Evolutionary conservation across 371 early-diverging fungal genomes (phyloP).

Genomic region (Blakeslea trispora): DNA sequence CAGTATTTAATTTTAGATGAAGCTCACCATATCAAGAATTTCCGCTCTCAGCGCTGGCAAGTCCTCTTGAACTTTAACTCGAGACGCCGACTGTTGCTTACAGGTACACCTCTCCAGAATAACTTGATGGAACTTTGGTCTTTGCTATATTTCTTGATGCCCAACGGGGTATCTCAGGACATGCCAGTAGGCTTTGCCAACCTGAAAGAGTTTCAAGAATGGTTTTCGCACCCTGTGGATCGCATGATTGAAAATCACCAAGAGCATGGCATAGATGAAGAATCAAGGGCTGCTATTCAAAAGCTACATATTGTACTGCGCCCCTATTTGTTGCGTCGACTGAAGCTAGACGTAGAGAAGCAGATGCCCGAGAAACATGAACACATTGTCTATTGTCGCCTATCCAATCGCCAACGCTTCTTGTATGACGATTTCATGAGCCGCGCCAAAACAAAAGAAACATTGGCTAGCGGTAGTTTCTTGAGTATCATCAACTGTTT

Average conservation of each 20-base stretch:
- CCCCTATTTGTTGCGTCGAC: conserved; percentile 88
- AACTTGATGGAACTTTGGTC: conserved; percentile 95
- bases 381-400: conserved; percentile 75
- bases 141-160: conserved; percentile 92
- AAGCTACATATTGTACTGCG: conserved; percentile 77
- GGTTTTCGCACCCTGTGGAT: conserved; percentile 87
- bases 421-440: conserved; percentile 89
- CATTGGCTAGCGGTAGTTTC: conserved; percentile 74
- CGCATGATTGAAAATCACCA: conserved; percentile 68
- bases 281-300: conserved; percentile 61
- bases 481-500: conserved; percentile 88
- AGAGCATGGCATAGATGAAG: conserved; percentile 49
- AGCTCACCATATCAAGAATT: conserved; percentile 97
- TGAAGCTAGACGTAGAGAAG: conserved; percentile 85
- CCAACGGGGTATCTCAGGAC: conserved; percentile 62
- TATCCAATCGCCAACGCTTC: conserved; percentile 83
- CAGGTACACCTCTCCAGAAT: conserved; percentile 97
- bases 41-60: conserved; percentile 92
- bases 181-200: conserved; percentile 81
- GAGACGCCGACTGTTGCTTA: conserved; percentile 77
- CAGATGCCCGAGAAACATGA: conserved; percentile 86
- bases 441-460: conserved; percentile 78
- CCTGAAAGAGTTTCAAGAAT: conserved; percentile 84
- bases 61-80: conserved; percentile 85
- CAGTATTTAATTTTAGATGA: conserved; percentile 92